These are phyloP conservation scores for Xerophyta viscosa DNA, from an alignment of 106 monocot genomes.

Conservation along the genomic window DNA sequence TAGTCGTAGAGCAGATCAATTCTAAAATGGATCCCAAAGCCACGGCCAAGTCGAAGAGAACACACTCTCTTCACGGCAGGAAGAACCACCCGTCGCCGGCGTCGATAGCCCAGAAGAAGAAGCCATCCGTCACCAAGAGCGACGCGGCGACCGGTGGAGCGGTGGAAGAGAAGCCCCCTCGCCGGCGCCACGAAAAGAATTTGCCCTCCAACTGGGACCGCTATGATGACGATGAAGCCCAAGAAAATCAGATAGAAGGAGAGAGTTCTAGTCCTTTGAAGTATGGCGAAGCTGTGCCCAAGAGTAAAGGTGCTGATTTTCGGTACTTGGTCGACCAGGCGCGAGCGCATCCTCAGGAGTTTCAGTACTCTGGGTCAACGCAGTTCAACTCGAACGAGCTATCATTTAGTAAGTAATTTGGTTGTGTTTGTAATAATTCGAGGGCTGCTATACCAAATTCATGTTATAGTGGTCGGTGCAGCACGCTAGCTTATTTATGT, in stretches of 20 bases:
- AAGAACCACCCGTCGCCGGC: conserved; percentile 29
- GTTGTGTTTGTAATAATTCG: background rate
- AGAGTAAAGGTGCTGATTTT: conserved; percentile 88
- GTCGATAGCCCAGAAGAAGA: conserved; percentile 31
- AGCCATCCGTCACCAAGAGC: conserved; percentile 5
- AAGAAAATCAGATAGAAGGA: background rate
- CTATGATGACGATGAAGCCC: conserved; percentile 24
- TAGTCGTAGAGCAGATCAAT: too few relatives aligned
- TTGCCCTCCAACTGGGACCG: conserved; percentile 85
- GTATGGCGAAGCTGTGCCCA: conserved; percentile 12
- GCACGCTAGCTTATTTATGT: too few relatives aligned
- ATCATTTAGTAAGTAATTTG: conserved; percentile 12
- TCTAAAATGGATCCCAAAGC: conserved; percentile 87
- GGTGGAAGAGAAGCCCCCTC: conserved; percentile 1
- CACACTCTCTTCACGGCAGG: conserved; percentile 45
- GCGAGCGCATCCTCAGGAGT: conserved; percentile 13
- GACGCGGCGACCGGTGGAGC: background rate
- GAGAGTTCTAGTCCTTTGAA: background rate
- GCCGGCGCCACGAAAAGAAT: conserved; percentile 31
- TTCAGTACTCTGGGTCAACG: background rate
- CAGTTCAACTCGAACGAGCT: conserved; percentile 13
- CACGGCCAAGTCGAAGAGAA: conserved; percentile 70
- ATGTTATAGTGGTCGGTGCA: too few relatives aligned
- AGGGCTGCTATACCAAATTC: too few relatives aligned
- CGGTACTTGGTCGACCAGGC: conserved; percentile 62